Evolutionary conservation across 306 rosid genomes (phyloP).

Genomic region (Quercus gilva): DNA sequence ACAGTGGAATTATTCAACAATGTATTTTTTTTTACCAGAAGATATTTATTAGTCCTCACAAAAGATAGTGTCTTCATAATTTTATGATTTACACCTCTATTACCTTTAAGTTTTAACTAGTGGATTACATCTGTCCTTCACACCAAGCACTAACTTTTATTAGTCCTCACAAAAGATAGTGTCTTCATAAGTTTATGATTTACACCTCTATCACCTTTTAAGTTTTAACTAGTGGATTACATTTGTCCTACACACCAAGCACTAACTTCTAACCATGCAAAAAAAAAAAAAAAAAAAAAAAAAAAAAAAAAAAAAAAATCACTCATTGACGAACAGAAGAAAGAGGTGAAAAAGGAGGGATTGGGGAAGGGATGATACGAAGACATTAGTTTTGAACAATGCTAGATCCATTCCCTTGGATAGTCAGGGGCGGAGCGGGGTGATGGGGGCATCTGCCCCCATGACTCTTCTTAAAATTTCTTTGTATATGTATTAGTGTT

Average conservation of each 20-base stretch:
- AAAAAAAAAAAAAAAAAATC: neutral
- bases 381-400: neutral
- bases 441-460: conserved; percentile 65
- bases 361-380: neutral
- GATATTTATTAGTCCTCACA: neutral
- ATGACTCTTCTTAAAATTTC: no score
- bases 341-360: neutral
- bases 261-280: neutral
- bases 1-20: no score
- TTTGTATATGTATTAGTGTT: no score
- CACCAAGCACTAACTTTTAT: neutral
- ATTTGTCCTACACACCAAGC: neutral
- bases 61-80: neutral
- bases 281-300: neutral
- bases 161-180: neutral
- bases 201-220: neutral
- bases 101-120: neutral
- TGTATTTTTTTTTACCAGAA: no score
- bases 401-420: conserved; percentile 85
- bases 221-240: neutral
- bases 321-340: neutral
- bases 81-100: neutral
- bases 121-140: neutral
- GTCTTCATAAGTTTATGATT: neutral
- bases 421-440: neutral